Base-by-base conservation (phyloP, 495 filamentous ascomycete genomes). In the Lasiosphaeris hirsuta region DNA sequence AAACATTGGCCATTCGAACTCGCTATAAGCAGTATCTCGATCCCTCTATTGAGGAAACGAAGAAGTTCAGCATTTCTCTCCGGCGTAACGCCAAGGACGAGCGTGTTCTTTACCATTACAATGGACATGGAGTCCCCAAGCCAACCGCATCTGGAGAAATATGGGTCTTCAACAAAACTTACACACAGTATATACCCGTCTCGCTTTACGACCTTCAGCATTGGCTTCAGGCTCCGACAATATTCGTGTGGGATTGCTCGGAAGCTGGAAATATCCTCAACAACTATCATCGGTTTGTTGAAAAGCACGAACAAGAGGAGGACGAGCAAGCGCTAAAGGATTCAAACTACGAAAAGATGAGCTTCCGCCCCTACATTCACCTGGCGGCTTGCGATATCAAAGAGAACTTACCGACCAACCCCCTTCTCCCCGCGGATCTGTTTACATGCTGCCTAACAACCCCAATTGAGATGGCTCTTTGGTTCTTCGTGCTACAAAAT, bases 81-180 rank as follows among this genome's bases (percentile, higher is more conserved):
- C 83, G 94, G 9, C 81, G 90, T 19, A 96, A 92, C 67, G 93
- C 95, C 33, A 96, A 96, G 70, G 92, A 97, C 50, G 94, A 99
- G 72, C 80, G 94, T 34, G 89, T 97, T 4, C 78, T 99, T 4
- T 91, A 97, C 63, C 94, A 99, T 69, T 99, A 97, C 77, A 99
- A 99, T 63, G 94, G 94, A 23, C 94, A 99, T 69, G 94, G 94
- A 18, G 94, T 99, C n/a, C 94, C 94, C 5, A 88, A 96, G 63
- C 94, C 94, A 33, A 99, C 94, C 4, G 84, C 88, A 4, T 97
- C 93, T 3, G 94, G 94, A 9, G 94, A 99, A 71, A 96, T 99
- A 10, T 99, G 94, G 94, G 95, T 97, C 2, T 98, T 99, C 73
- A 99, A 99, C 74, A 92, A 90, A 59, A 96, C 89, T 62, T 99